Conservation (phyloP, 176 grass and related monocot species). For the Areca catechu region DNA sequence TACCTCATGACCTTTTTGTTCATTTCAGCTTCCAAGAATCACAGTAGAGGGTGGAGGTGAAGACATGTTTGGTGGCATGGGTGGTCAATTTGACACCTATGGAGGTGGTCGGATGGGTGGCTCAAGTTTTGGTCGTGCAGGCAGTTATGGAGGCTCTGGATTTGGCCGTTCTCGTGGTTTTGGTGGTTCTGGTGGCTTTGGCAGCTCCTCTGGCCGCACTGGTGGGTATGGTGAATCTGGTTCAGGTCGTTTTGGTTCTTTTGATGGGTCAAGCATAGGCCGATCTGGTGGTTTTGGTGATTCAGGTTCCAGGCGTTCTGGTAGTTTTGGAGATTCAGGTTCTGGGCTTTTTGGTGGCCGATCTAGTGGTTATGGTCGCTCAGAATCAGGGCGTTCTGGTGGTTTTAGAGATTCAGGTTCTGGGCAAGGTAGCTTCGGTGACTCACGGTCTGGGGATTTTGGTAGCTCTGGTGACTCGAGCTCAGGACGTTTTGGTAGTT, state of each 20-base stretch:
- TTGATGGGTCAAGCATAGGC: not conserved
- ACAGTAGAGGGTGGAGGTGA: conserved; percentile 33
- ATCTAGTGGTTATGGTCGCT: not conserved
- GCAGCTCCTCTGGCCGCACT: not conserved
- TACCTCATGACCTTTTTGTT: conserved; percentile 5
- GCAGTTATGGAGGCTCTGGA: not conserved
- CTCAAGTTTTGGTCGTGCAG: conserved; percentile 24
- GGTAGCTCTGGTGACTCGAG: not conserved
- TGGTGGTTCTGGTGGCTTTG: not conserved
- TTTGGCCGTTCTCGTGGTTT: conserved; percentile 6
- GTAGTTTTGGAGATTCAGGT: not conserved
- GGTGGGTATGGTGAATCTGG: not conserved
- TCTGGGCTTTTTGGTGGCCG: not conserved
- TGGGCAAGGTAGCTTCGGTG: not conserved
- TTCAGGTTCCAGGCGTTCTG: not conserved
- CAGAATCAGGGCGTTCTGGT: not conserved
- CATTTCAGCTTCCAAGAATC: conserved; percentile 61
- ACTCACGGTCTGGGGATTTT: not conserved
- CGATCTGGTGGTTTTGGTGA: not conserved
- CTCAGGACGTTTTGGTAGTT: conserved; percentile 8
- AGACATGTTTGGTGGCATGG: conserved; percentile 54
- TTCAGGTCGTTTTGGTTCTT: not conserved
- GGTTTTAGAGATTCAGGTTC: not conserved
- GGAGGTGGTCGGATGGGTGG: conserved; percentile 34
- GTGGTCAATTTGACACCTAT: conserved; percentile 28